Percentiles rank a stretch among this genome's conserved stretches.
Evolutionary conservation across 805 yeast genomes (phyloP).

Genomic region (Metschnikowia lunata): DNA sequence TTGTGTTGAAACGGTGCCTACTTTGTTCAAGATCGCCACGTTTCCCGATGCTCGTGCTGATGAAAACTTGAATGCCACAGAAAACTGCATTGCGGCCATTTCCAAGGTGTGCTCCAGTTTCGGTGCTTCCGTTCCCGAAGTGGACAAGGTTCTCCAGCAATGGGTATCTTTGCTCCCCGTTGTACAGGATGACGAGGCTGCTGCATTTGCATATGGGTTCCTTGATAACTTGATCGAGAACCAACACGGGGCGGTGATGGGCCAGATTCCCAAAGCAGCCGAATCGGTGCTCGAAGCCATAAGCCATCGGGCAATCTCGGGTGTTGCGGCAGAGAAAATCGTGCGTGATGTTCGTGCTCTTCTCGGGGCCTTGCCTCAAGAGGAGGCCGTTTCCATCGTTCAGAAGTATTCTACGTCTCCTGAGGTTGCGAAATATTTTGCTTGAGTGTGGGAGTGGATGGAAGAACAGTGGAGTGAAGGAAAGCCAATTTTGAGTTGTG

Average conservation of each 20-base stretch:
- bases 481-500: too few species aligned
- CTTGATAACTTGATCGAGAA: slow-evolving; percentile 66
- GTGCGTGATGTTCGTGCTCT: slow-evolving; percentile 61
- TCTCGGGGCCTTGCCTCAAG: slow-evolving; percentile 61
- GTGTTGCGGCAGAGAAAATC: slow-evolving; percentile 64
- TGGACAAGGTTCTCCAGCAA: slow-evolving; percentile 57
- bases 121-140: slow-evolving; percentile 55
- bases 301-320: slow-evolving; percentile 59
- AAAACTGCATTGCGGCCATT: slow-evolving; percentile 75
- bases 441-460: slow-evolving; percentile 15
- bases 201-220: slow-evolving; percentile 76
- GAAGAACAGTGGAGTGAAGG: too few species aligned
- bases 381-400: slow-evolving; percentile 60
- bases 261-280: slow-evolving; percentile 57
- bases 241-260: slow-evolving; percentile 52
- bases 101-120: slow-evolving; percentile 74
- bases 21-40: slow-evolving; percentile 65
- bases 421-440: slow-evolving; percentile 57
- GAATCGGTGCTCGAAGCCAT: slow-evolving; percentile 73
- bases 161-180: slow-evolving; percentile 87
- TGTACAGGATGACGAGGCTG: slow-evolving; percentile 80
- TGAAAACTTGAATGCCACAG: slow-evolving; percentile 82
- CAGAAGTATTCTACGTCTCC: slow-evolving; percentile 60
- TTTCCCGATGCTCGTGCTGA: slow-evolving; percentile 83
- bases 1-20: slow-evolving; percentile 65